phyloP scores from a whole-genome alignment of 2,329 filamentous ascomycete species.

The Byssothecium circinans region DNA sequence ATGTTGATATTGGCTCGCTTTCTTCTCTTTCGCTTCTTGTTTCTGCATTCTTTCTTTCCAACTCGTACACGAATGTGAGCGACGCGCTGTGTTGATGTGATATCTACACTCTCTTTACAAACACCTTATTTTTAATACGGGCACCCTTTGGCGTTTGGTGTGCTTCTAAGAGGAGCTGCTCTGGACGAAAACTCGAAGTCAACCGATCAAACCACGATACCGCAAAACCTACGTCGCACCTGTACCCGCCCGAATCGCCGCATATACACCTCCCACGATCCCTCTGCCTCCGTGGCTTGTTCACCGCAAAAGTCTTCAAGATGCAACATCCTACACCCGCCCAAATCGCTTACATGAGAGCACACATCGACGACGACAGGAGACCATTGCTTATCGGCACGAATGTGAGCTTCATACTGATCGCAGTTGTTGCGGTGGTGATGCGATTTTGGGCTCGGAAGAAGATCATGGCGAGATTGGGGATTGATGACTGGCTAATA shows the following conservation, averaged over 20 bases:
- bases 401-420: constrained; percentile 6
- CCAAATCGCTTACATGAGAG: constrained; percentile 9
- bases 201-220: not conserved
- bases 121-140: not conserved
- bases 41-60: not conserved
- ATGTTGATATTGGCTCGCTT: not conserved
- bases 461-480: constrained; percentile 14
- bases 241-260: not conserved
- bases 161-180: not conserved
- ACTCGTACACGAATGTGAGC: no score
- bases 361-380: constrained; percentile 10
- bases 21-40: not conserved
- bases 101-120: no score
- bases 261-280: not conserved
- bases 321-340: constrained; percentile 7
- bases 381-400: constrained; percentile 8
- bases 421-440: constrained; percentile 6
- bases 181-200: no score
- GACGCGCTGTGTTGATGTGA: no score
- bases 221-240: not conserved
- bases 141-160: not conserved
- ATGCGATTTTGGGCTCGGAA: constrained; percentile 7
- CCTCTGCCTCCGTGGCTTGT: not conserved
- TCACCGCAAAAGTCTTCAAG: not conserved
- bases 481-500: constrained; percentile 16